Conservation (phyloP, 1,139 yeast species). For the Scheffersomyces illinoinensis region DNA sequence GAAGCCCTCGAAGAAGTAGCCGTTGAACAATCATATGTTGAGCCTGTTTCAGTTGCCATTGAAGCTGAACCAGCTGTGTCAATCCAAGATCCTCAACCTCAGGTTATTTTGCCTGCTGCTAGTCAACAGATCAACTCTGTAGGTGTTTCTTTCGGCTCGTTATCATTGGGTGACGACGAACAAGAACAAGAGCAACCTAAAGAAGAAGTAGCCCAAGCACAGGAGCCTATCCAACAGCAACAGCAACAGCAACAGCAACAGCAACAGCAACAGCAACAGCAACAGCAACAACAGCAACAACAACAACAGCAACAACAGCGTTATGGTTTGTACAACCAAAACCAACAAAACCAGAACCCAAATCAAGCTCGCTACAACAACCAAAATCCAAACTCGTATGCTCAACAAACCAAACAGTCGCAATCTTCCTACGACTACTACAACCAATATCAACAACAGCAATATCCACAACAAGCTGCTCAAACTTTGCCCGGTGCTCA, state of each 20-base stretch:
- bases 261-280: conserved; percentile 13
- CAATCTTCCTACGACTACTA: conserved; percentile 33
- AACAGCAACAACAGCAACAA: conserved; percentile 13
- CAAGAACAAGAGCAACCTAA: conserved; percentile 17
- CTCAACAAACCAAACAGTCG: conserved; percentile 17
- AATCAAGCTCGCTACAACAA: conserved; percentile 19
- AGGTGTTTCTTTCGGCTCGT: conserved; percentile 72
- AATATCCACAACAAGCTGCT: conserved; percentile 43
- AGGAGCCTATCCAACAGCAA: conserved; percentile 11
- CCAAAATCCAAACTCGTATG: conserved; percentile 9
- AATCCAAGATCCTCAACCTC: conserved; percentile 34
- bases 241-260: conserved; percentile 9
- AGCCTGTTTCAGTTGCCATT: conserved; percentile 13
- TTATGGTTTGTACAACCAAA: conserved; percentile 19
- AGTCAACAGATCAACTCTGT: conserved; percentile 53
- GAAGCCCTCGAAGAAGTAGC: conserved; percentile 13
- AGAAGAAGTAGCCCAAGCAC: conserved; percentile 11
- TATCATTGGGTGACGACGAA: conserved; percentile 52
- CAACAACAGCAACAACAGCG: conserved; percentile 14
- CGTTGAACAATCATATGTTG: conserved; percentile 15
- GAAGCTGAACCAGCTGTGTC: conserved; percentile 8
- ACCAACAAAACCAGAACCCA: conserved; percentile 21
- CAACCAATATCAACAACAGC: conserved; percentile 41
- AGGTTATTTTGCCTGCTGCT: conserved; percentile 66
- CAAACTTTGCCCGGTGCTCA: conserved; percentile 41